Conservation (phyloP, 2,329 filamentous ascomycete species). For the Penicillium paneum region DNA sequence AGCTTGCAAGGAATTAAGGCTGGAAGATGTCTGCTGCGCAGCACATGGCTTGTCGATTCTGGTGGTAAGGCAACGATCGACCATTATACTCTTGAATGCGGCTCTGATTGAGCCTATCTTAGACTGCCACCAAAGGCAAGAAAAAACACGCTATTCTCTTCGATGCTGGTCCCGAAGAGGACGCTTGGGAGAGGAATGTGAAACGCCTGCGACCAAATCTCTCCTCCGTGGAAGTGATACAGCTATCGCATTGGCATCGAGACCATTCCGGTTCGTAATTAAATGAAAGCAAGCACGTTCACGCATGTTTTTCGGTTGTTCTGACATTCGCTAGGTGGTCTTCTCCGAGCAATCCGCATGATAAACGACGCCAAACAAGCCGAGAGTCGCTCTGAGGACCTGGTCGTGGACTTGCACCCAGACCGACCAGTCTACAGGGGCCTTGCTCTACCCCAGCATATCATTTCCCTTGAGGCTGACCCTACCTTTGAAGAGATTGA, state of each 20-base stretch:
- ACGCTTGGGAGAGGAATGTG: slow-evolving; percentile 51
- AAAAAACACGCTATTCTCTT: slow-evolving; percentile 51
- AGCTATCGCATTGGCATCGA: slow-evolving; percentile 55
- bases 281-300: background rate
- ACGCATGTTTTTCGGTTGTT: background rate
- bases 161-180: slow-evolving; percentile 54
- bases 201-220: slow-evolving; percentile 45
- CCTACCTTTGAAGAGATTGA: slow-evolving; percentile 51
- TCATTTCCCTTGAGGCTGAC: slow-evolving; percentile 53
- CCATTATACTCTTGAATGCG: background rate
- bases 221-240: slow-evolving; percentile 46
- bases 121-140: slow-evolving; percentile 49
- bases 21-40: slow-evolving; percentile 53
- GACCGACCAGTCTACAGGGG: slow-evolving; percentile 52
- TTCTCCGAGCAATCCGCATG: slow-evolving; percentile 50
- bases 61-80: slow-evolving; percentile 38
- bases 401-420: slow-evolving; percentile 53
- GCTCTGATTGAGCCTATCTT: background rate
- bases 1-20: slow-evolving; percentile 46
- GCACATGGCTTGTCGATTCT: slow-evolving; percentile 55
- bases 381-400: slow-evolving; percentile 17
- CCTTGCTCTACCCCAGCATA: slow-evolving; percentile 39
- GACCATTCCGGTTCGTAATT: slow-evolving; percentile 50
- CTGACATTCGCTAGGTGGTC: slow-evolving; percentile 38
- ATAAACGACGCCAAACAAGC: slow-evolving; percentile 44